These are phyloP conservation scores for Leccinum olivaceoglutinosum DNA, from an alignment of 1,284 basidiomycete genomes.

Conservation along the genomic window DNA sequence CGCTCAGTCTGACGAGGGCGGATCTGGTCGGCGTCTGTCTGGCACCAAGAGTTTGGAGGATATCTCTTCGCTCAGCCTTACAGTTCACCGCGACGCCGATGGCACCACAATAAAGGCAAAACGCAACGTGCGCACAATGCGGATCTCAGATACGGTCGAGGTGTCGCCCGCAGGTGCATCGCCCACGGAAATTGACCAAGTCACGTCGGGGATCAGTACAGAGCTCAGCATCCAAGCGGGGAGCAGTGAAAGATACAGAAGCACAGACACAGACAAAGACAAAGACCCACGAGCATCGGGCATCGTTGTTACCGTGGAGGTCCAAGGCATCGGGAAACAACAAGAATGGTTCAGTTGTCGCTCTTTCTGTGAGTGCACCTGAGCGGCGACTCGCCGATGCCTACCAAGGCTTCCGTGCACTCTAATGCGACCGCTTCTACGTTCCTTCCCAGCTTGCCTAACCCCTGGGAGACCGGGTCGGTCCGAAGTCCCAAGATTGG, in stretches of 20 bases:
- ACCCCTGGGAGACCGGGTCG: background rate
- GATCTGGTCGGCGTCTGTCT: background rate
- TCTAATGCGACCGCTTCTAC: constrained; percentile 33
- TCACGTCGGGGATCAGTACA: constrained; percentile 8
- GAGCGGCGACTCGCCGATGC: background rate
- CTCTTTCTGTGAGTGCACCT: background rate
- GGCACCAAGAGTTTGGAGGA: constrained; percentile 25
- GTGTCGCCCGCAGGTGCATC: constrained; percentile 12
- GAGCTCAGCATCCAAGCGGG: background rate
- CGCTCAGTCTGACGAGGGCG: constrained; percentile 10
- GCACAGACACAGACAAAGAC: background rate
- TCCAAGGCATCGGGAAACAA: constrained; percentile 10
- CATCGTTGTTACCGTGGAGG: constrained; percentile 22
- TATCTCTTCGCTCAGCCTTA: constrained; percentile 16
- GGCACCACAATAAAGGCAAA: constrained; percentile 4
- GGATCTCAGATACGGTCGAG: constrained; percentile 24
- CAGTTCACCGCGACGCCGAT: background rate
- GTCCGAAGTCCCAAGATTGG: background rate
- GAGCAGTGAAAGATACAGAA: background rate
- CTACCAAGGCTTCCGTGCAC: background rate
- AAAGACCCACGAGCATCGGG: constrained; percentile 11
- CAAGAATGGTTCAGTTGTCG: constrained; percentile 1
- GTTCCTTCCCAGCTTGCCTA: background rate
- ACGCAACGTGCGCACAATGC: constrained; percentile 21
- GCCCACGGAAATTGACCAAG: constrained; percentile 25